Evolutionary conservation across 306 rosid species (phyloP).

Genomic region (Pachyrhizus erosus): DNA sequence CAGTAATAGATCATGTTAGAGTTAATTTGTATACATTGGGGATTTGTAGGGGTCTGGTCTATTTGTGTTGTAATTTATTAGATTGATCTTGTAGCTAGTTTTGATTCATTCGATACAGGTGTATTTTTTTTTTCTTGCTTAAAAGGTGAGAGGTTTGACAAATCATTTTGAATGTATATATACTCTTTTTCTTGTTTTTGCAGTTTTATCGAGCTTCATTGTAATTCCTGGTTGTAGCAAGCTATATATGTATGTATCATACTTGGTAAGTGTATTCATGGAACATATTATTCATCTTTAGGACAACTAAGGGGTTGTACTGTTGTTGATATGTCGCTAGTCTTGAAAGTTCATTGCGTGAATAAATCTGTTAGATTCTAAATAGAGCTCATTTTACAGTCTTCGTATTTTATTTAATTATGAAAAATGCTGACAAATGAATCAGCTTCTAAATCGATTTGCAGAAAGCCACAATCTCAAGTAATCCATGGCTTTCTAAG

Average conservation of each 20-base stretch:
- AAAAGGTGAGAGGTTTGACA: constrained; percentile 39
- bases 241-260: neutral
- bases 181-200: neutral
- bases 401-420: neutral
- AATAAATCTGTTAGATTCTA: neutral
- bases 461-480: neutral
- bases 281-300: neutral
- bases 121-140: constrained; percentile 38
- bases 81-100: constrained; percentile 61
- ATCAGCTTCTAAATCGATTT: neutral
- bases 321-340: neutral
- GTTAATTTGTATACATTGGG: constrained; percentile 60
- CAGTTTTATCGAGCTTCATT: constrained; percentile 27
- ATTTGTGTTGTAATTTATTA: constrained; percentile 59
- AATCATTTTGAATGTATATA: constrained; percentile 50
- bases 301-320: neutral
- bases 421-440: neutral
- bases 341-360: neutral
- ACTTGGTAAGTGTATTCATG: neutral
- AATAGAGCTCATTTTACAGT: neutral
- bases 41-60: constrained; percentile 49
- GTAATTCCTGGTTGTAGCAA: constrained; percentile 1
- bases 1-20: constrained; percentile 51
- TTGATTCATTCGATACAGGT: constrained; percentile 58
- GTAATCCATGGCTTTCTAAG: neutral